A percentile compares a stretch with the other conserved stretches of the same genome.
Conservation (phyloP, 2,329 filamentous ascomycete genomes). For the Epichloe glyceriae region DNA sequence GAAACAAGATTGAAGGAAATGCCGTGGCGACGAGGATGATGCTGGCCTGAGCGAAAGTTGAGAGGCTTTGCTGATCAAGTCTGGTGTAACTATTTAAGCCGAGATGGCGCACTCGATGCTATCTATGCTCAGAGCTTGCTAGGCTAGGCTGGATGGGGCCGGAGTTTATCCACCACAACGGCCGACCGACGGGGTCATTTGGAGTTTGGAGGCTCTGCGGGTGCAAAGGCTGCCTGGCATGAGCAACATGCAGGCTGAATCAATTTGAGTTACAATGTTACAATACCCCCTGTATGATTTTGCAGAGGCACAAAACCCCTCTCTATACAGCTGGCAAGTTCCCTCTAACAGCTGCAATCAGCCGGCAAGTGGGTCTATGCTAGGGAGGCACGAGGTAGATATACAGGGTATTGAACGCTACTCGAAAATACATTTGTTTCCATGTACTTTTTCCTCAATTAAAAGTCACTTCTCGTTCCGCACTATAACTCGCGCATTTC, state of each 20-base stretch:
- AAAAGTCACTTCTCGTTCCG: too few relatives aligned
- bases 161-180: slow-evolving; percentile 6
- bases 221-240: neutral
- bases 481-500: too few relatives aligned
- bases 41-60: neutral
- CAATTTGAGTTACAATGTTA: too few relatives aligned
- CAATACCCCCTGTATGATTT: too few relatives aligned
- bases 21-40: neutral
- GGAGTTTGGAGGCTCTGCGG: neutral
- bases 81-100: neutral
- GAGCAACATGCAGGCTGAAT: neutral
- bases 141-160: neutral
- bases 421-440: too few relatives aligned
- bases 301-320: too few relatives aligned
- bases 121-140: neutral
- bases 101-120: neutral
- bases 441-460: too few relatives aligned
- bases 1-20: neutral
- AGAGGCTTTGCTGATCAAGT: neutral
- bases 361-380: too few relatives aligned
- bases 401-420: too few relatives aligned
- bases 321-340: too few relatives aligned
- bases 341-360: too few relatives aligned
- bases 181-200: neutral
- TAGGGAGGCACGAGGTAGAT: too few relatives aligned